Percentiles rank a stretch among this genome's conserved stretches.
These are phyloP conservation scores for Antitrichia curtipendula DNA, from an alignment of 225 moss, liverwort and hornwort genomes.

Conservation along the genomic window DNA sequence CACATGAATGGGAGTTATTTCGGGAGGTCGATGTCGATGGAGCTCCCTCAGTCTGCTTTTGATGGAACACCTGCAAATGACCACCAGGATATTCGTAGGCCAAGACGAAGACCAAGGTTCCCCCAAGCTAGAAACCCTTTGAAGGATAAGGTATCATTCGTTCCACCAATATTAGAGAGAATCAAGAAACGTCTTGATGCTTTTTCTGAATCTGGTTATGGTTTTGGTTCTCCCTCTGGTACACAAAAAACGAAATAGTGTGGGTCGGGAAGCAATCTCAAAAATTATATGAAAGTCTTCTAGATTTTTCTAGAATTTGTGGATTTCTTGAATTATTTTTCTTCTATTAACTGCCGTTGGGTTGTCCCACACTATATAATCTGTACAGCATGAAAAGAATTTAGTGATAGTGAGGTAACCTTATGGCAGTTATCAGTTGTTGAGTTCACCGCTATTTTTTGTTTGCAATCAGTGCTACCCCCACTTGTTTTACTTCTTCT, in stretches of 20 bases:
- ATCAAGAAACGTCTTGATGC: background rate
- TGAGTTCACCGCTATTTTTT: background rate
- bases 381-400: background rate
- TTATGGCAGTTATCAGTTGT: background rate
- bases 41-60: conserved; percentile 44
- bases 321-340: background rate
- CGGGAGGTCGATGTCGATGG: conserved; percentile 38
- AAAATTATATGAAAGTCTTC: background rate
- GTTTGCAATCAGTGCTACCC: background rate
- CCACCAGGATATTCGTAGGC: conserved; percentile 67
- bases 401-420: background rate
- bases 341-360: background rate
- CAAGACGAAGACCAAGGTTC: conserved; percentile 66
- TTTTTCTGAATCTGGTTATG: background rate
- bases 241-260: too few species aligned
- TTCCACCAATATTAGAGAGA: background rate
- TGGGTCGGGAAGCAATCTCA: background rate
- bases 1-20: conserved; percentile 49
- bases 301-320: background rate
- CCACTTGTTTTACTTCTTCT: background rate
- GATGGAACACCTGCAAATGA: conserved; percentile 45
- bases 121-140: conserved; percentile 58
- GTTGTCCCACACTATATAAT: background rate
- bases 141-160: conserved; percentile 53
- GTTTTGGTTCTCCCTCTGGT: background rate